These are phyloP conservation scores for Annulohypoxylon maeteangense DNA, from an alignment of 495 filamentous ascomycete genomes.

Conservation along the genomic window DNA sequence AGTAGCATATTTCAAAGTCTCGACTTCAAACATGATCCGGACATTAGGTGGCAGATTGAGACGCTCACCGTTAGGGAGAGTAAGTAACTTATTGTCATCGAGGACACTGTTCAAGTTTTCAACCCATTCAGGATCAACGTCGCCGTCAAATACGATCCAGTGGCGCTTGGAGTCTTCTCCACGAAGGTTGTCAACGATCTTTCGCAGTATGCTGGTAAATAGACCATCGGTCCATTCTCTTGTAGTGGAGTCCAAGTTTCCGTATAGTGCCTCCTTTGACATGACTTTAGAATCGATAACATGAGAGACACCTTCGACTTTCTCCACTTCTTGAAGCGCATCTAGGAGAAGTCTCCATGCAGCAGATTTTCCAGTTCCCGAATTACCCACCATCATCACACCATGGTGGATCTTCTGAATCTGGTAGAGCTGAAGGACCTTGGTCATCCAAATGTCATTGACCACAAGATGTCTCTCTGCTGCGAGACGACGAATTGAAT, in stretches of 20 bases:
- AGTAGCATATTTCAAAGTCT: constrained; percentile 97
- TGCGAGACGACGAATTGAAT: constrained; percentile 84
- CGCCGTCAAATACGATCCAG: constrained; percentile 99
- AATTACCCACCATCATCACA: constrained; percentile 99
- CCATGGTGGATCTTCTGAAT: constrained; percentile 98
- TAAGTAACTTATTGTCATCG: constrained; percentile 97
- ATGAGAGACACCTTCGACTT: constrained; percentile 92
- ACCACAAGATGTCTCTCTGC: constrained; percentile 83
- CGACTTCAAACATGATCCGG: constrained; percentile 99
- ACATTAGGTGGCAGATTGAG: constrained; percentile 93
- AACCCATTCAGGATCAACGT: constrained; percentile 99
- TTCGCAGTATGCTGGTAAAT: constrained; percentile 96
- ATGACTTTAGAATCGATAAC: constrained; percentile 99
- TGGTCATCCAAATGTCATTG: constrained; percentile 95
- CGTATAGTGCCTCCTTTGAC: constrained; percentile 97
- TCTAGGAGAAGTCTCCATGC: constrained; percentile 95
- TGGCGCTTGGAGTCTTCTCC: constrained; percentile 96
- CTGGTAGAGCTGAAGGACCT: constrained; percentile 94
- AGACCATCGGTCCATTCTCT: constrained; percentile 98
- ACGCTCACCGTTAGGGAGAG: constrained; percentile 96
- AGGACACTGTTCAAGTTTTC: constrained; percentile 99
- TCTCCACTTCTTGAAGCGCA: constrained; percentile 89
- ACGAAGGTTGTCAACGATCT: constrained; percentile 98
- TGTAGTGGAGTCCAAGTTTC: constrained; percentile 93
- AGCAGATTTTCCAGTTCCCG: constrained; percentile 92